Evolutionary conservation across 2,329 filamentous ascomycete species (phyloP).

Genomic region (Laburnicola sp.): DNA sequence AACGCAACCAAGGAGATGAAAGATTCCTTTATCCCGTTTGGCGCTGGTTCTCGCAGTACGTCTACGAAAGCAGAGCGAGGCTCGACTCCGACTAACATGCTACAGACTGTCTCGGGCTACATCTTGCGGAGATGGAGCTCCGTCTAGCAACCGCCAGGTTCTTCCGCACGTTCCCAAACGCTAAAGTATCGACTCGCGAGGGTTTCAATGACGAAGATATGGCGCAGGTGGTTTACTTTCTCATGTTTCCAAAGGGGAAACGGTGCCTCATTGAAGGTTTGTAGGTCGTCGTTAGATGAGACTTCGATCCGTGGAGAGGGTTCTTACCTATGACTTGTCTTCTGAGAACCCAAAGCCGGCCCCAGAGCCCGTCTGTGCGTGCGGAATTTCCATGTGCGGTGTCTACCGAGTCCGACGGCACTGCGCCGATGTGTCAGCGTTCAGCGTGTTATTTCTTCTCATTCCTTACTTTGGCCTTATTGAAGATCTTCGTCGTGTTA

Average conservation of each 20-base stretch:
- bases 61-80: background rate
- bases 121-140: slow-evolving; percentile 24
- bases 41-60: slow-evolving; percentile 8
- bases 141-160: slow-evolving; percentile 16
- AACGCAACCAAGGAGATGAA: slow-evolving; percentile 23
- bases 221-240: slow-evolving; percentile 14
- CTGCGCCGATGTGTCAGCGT: too few species aligned
- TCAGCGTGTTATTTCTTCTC: too few species aligned
- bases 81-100: background rate
- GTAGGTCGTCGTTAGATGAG: too few species aligned
- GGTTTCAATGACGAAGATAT: slow-evolving; percentile 19
- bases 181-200: slow-evolving; percentile 13
- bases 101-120: slow-evolving; percentile 22
- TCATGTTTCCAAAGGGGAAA: slow-evolving; percentile 18
- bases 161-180: slow-evolving; percentile 19
- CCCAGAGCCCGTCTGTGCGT: too few species aligned
- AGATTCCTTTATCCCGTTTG: slow-evolving; percentile 11
- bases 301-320: too few species aligned
- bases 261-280: slow-evolving; percentile 9
- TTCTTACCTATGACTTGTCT: too few species aligned
- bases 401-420: too few species aligned
- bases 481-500: too few species aligned
- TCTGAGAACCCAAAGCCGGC: too few species aligned
- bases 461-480: too few species aligned
- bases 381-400: too few species aligned